Conservation (phyloP, 805 yeast genomes). For the Lipomyces sp. region DNA sequence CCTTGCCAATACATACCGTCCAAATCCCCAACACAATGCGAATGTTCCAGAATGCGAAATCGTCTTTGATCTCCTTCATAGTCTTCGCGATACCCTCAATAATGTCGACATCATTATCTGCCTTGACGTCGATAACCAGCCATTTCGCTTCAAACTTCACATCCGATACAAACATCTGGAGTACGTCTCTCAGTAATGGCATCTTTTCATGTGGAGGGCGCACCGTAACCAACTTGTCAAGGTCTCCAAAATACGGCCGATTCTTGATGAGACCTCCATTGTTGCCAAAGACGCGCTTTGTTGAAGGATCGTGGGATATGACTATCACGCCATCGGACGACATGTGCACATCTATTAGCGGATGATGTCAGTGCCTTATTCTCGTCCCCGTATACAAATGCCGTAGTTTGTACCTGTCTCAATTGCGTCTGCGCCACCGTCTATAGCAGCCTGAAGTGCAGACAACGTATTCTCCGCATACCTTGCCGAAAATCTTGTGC, state of each 20-base stretch:
- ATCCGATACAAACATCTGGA: slow-evolving; percentile 17
- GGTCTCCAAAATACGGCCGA: slow-evolving; percentile 46
- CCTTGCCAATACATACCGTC: slow-evolving; percentile 52
- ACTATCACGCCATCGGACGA: slow-evolving; percentile 59
- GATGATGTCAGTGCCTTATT: neutral
- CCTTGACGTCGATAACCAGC: slow-evolving; percentile 35
- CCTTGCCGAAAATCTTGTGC: slow-evolving; percentile 26
- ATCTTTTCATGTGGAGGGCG: slow-evolving; percentile 40
- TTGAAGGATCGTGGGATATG: slow-evolving; percentile 57
- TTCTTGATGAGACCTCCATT: slow-evolving; percentile 47
- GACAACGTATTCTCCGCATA: slow-evolving; percentile 43
- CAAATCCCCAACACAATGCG: slow-evolving; percentile 59
- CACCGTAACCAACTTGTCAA: slow-evolving; percentile 48
- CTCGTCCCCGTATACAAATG: neutral
- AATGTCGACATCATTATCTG: slow-evolving; percentile 27
- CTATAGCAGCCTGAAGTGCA: slow-evolving; percentile 56
- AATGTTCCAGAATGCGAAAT: slow-evolving; percentile 52
- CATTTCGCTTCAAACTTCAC: slow-evolving; percentile 27
- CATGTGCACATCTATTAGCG: slow-evolving; percentile 52
- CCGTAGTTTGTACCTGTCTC: slow-evolving; percentile 49
- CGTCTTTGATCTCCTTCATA: slow-evolving; percentile 45
- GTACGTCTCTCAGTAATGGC: slow-evolving; percentile 32
- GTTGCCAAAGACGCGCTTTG: slow-evolving; percentile 56
- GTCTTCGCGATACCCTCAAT: slow-evolving; percentile 27
- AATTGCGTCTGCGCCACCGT: slow-evolving; percentile 52